Conservation (phyloP, 768 basidiomycete species). For the Mycena indigotica region DNA sequence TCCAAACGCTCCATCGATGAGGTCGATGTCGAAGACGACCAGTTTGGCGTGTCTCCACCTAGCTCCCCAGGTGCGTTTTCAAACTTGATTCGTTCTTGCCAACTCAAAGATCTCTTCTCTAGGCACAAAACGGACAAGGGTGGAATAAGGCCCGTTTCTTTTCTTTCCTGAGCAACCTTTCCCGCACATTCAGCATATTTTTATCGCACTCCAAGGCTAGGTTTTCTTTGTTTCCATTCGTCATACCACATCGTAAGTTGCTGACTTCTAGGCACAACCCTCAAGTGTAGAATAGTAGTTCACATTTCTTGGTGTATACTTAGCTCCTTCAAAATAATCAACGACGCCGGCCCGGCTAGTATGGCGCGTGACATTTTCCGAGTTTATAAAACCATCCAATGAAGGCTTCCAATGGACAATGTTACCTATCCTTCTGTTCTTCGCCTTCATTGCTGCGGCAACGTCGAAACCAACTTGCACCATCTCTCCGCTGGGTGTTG, state of each 20-base stretch:
- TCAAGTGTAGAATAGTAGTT: slow-evolving; percentile 12
- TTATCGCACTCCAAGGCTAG: slow-evolving; percentile 34
- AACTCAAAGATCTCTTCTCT: not conserved
- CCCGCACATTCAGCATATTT: slow-evolving; percentile 45
- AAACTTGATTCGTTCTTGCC: slow-evolving; percentile 2
- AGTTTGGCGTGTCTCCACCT: slow-evolving; percentile 31
- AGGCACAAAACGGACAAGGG: slow-evolving; percentile 51
- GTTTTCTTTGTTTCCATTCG: slow-evolving; percentile 16
- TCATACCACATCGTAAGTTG: slow-evolving; percentile 6
- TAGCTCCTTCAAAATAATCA: not conserved
- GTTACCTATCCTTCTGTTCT: too few relatives aligned
- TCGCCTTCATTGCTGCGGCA: not conserved
- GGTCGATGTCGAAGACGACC: slow-evolving; percentile 37
- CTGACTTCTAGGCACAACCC: slow-evolving; percentile 19
- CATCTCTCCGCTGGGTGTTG: slow-evolving; percentile 28
- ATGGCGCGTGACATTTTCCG: too few relatives aligned
- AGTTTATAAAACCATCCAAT: too few relatives aligned
- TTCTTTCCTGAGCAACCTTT: slow-evolving; percentile 34
- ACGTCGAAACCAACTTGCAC: slow-evolving; percentile 1
- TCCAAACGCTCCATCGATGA: slow-evolving; percentile 61
- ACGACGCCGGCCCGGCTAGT: not conserved
- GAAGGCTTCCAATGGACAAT: too few relatives aligned
- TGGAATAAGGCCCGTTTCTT: slow-evolving; percentile 43
- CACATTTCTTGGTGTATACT: not conserved
- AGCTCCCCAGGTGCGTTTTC: slow-evolving; percentile 55